Evolutionary conservation across 2,329 filamentous ascomycete genomes (phyloP), one percentile per base, ranked within the genome.

Genomic region (Alternaria metachromatica): DNA sequence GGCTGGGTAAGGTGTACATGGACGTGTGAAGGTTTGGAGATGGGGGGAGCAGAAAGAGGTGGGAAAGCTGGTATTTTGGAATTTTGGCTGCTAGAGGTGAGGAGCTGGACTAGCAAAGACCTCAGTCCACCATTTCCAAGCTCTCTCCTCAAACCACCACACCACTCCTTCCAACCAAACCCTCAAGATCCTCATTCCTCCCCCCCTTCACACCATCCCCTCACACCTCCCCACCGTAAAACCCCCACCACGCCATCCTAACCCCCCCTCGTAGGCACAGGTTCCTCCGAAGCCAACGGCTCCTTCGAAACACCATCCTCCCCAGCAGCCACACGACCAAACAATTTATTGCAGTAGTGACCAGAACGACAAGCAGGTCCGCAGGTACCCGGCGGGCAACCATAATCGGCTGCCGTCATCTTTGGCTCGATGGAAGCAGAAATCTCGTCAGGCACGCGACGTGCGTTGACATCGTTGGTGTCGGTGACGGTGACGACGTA

Each of bases 361-460:
- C 49, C 28, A 2, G n/a, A 37, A 18, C 28, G 20, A n/a, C 49
- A 33, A 37, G 26, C 49, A 2, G 49, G 13, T n/a, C 49, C 28
- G 10, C 49, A 51, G 10, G 4, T n/a, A 23, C 49, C 49, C 5
- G 12, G 3, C 1, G 49, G 49, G 15, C 49, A 51, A 0, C 28
- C 12, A 2, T 15, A 51, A 15, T 23, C 11, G 1, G 26, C 30
- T 4, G 28, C 33, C 20, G 20, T 51, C 1, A 9, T 2, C 2
- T 2, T 1, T 33, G 28, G 21, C 2, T 1, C 0, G 21, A 18
- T 1, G 10, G 43, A 21, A 21, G 11, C 18, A 15, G 43, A 21
- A 15, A 18, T 15, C 1, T 45, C 5, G 11, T 45, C 18, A 1
- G 43, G 18, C 0, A 13, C 0, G 6, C 1, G 20, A 4, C 18